phyloP scores from a whole-genome alignment of 1,284 basidiomycete species.

The Pisolithus thermaeus region DNA sequence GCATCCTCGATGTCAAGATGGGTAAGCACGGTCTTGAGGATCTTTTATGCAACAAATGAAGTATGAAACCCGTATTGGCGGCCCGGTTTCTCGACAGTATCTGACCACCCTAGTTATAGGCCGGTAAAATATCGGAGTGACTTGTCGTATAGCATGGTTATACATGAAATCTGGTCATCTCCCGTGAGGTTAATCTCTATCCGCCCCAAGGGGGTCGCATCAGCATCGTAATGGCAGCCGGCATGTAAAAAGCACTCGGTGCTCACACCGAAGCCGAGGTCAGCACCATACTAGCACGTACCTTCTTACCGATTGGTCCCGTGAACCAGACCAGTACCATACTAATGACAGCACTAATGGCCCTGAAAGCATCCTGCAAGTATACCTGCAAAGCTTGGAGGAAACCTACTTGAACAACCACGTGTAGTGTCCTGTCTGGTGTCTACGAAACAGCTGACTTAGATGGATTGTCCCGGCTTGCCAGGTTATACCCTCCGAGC shows the following conservation, averaged over 20 bases:
- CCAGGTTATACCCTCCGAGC: no score
- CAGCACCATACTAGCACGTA: slow-evolving; percentile 42
- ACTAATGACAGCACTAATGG: no score
- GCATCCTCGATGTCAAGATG: background rate
- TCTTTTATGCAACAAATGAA: background rate
- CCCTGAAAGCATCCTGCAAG: no score
- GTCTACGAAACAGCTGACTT: no score
- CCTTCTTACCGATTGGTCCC: slow-evolving; percentile 41
- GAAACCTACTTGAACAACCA: no score
- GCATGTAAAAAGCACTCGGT: slow-evolving; percentile 22
- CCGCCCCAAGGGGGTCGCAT: slow-evolving; percentile 33
- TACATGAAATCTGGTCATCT: slow-evolving; percentile 19
- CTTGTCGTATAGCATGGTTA: background rate
- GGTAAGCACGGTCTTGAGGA: background rate
- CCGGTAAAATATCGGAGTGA: background rate
- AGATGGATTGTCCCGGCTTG: slow-evolving; percentile 27
- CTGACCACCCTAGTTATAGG: no score
- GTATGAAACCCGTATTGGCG: no score
- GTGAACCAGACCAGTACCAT: slow-evolving; percentile 43
- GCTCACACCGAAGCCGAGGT: slow-evolving; percentile 34
- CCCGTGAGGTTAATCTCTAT: slow-evolving; percentile 39
- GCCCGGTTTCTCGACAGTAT: no score
- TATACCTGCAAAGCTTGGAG: no score
- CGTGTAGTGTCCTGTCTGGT: no score
- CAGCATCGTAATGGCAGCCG: background rate